Conservation (phyloP, 2,329 filamentous ascomycete genomes). For the Aspergillus alliaceus region DNA sequence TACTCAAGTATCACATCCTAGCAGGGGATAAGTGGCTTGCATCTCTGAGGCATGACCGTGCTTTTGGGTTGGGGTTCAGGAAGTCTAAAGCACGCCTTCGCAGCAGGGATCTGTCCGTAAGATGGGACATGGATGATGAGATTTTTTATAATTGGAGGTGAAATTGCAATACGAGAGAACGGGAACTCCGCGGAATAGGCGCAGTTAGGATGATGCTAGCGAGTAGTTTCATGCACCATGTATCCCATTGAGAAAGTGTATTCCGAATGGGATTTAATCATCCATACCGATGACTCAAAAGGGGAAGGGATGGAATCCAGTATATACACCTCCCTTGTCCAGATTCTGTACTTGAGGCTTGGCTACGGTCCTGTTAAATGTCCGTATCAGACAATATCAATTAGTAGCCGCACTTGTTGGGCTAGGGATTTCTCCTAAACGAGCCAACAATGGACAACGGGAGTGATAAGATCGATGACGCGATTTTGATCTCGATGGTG, state of each 20-base stretch:
- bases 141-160: not conserved
- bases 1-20: not conserved
- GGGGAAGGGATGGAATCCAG: not conserved
- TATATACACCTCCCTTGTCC: not conserved
- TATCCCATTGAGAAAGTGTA: not conserved
- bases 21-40: not conserved
- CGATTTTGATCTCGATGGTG: slow-evolving; percentile 35
- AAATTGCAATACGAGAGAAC: not conserved
- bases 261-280: not conserved
- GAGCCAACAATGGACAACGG: not conserved
- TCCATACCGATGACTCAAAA: not conserved
- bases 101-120: not conserved
- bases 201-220: not conserved
- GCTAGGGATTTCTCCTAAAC: not conserved
- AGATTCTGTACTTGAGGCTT: not conserved
- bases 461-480: slow-evolving; percentile 32
- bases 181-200: not conserved
- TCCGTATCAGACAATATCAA: not conserved
- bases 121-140: not conserved
- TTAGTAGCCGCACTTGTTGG: not conserved
- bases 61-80: not conserved
- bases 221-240: not conserved
- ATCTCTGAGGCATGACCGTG: not conserved
- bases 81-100: not conserved
- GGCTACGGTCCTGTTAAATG: not conserved